Conservation (phyloP, 1,284 basidiomycete species). For the Afroboletus lepidellus region DNA sequence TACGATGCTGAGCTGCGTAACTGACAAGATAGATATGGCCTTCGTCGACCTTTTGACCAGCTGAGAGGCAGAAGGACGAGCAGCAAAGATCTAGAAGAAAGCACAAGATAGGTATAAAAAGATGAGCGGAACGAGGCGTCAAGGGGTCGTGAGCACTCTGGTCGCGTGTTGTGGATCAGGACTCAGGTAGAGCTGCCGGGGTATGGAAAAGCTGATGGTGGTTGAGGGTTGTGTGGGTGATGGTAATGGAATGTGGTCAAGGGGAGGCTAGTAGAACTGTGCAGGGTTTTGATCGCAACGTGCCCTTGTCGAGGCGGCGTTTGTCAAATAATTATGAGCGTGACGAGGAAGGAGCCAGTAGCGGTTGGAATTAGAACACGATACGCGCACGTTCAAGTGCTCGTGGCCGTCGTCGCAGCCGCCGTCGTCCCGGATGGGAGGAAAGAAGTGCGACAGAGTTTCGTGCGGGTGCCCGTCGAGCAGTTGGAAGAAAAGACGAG, state of each 20-base stretch:
- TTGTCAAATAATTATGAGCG: slow-evolving; percentile 38
- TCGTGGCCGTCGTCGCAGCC: slow-evolving; percentile 19
- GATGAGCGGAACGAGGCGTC: slow-evolving; percentile 38
- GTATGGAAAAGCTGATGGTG: slow-evolving; percentile 32
- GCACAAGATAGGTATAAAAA: slow-evolving; percentile 65
- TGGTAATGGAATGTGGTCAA: slow-evolving; percentile 54
- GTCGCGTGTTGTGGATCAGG: slow-evolving; percentile 41
- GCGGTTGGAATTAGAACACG: slow-evolving; percentile 21
- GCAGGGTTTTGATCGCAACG: slow-evolving; percentile 69
- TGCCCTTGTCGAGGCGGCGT: slow-evolving; percentile 56
- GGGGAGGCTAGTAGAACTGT: slow-evolving; percentile 56
- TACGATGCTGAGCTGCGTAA: slow-evolving; percentile 42
- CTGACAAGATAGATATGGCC: slow-evolving; percentile 47
- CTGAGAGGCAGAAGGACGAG: slow-evolving; percentile 33
- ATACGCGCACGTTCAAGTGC: slow-evolving; percentile 24
- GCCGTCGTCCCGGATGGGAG: slow-evolving; percentile 2
- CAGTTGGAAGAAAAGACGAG: slow-evolving; percentile 20
- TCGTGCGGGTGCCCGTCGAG: slow-evolving; percentile 17
- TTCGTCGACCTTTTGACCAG: slow-evolving; percentile 38
- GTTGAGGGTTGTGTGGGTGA: slow-evolving; percentile 41
- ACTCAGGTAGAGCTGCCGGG: slow-evolving; percentile 30
- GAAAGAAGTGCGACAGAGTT: slow-evolving; percentile 5
- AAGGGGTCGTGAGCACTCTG: slow-evolving; percentile 49
- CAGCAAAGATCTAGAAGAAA: slow-evolving; percentile 41
- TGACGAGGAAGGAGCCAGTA: slow-evolving; percentile 22